These are phyloP conservation scores for Stereum hirsutum DNA, from an alignment of 1,284 basidiomycete species.

Conservation along the genomic window DNA sequence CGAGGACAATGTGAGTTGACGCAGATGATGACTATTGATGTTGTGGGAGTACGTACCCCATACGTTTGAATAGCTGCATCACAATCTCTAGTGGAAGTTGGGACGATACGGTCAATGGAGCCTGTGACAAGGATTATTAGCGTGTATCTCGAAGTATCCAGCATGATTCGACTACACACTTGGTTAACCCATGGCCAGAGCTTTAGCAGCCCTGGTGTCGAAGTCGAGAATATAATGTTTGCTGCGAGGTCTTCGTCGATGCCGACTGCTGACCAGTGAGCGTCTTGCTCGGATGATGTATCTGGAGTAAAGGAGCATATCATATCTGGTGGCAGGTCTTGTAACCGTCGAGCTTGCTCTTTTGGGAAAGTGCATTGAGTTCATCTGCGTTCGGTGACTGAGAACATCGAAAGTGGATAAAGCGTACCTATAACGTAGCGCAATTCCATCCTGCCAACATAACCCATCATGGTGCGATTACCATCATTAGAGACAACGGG, in stretches of 20 bases:
- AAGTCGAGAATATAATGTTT: conserved; percentile 50
- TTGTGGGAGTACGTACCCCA: conserved; percentile 61
- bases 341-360: conserved; percentile 67
- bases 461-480: conserved; percentile 67
- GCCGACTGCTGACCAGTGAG: conserved; percentile 42
- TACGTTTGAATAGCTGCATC: conserved; percentile 91
- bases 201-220: conserved; percentile 53
- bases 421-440: conserved; percentile 74
- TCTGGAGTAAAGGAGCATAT: conserved; percentile 54
- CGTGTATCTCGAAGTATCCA: conserved; percentile 1
- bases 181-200: conserved; percentile 91
- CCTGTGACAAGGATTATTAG: conserved; percentile 36
- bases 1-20: conserved; percentile 3
- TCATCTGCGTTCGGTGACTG: no score
- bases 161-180: conserved; percentile 31
- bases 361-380: conserved; percentile 1
- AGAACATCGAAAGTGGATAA: background rate
- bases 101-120: conserved; percentile 88
- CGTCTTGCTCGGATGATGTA: conserved; percentile 25
- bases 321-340: conserved; percentile 55
- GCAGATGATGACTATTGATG: background rate
- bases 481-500: conserved; percentile 69
- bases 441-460: conserved; percentile 83
- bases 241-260: conserved; percentile 60
- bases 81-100: conserved; percentile 93